Conservation (phyloP, 2,329 filamentous ascomycete genomes). For the Chalaropsis thielavioides region DNA sequence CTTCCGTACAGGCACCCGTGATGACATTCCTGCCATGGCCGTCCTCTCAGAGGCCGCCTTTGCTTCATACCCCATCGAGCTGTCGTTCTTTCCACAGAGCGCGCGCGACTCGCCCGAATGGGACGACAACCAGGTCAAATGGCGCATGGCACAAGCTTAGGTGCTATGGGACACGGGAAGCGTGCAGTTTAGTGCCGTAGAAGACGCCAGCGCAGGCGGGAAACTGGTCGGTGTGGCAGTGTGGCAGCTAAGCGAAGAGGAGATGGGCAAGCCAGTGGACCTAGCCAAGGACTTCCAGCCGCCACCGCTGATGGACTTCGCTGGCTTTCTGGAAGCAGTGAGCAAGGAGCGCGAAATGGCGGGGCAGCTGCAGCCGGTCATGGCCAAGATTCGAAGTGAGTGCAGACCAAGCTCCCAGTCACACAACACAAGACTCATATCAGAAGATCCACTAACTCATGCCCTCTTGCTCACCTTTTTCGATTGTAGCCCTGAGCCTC, state of each 20-base stretch:
- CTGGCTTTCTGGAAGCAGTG: not conserved
- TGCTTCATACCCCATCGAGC: not conserved
- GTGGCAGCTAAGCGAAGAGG: not conserved
- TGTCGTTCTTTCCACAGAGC: not conserved
- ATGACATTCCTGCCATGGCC: not conserved
- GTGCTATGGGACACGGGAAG: not conserved
- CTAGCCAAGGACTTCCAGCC: not conserved
- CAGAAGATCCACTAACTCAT: not conserved
- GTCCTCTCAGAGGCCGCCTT: not conserved
- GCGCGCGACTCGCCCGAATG: not conserved
- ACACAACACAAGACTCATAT: not conserved
- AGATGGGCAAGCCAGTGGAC: not conserved
- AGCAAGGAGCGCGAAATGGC: not conserved
- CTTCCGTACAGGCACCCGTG: not conserved
- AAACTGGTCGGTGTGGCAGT: not conserved
- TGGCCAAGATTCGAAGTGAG: not conserved
- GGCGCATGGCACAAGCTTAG: not conserved
- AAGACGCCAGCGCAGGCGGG: not conserved
- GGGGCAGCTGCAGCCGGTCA: not conserved
- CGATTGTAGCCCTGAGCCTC: not conserved
- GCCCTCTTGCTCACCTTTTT: no score
- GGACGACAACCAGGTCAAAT: not conserved
- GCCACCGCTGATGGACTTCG: not conserved
- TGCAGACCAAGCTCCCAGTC: not conserved
- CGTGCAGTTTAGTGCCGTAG: not conserved